A percentile compares a stretch with the other conserved stretches of the same genome.
Conservation (phyloP, 176 grass and related monocot species). For the Carex littledalei region DNA sequence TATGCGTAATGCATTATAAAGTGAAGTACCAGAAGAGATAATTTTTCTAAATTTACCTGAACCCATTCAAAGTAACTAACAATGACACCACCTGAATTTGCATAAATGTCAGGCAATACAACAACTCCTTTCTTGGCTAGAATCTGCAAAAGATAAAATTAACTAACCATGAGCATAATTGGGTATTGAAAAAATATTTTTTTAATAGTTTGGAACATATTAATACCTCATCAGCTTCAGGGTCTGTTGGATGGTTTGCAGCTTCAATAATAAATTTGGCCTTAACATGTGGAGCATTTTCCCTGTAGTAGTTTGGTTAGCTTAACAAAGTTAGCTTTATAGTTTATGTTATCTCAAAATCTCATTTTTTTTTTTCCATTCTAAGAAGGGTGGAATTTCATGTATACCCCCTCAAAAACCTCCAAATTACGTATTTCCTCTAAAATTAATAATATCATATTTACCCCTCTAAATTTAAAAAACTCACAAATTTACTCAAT, state of each 20-base stretch:
- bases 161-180: background rate
- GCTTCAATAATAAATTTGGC: constrained; percentile 95
- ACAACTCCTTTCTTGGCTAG: constrained; percentile 73
- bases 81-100: constrained; percentile 88
- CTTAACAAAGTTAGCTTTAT: background rate
- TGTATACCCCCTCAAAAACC: no score
- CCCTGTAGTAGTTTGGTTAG: constrained; percentile 42
- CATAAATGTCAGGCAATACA: constrained; percentile 92
- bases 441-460: no score
- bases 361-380: background rate
- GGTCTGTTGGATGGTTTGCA: constrained; percentile 97
- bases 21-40: background rate
- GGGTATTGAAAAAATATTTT: background rate
- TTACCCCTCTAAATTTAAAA: no score
- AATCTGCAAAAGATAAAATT: constrained; percentile 39
- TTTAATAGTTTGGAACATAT: background rate
- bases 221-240: constrained; percentile 90
- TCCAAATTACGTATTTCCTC: no score
- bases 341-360: background rate
- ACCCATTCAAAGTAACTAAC: constrained; percentile 99
- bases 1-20: background rate
- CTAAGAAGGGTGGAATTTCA: no score
- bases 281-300: constrained; percentile 83
- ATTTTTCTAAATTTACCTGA: constrained; percentile 51
- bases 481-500: no score